Conservation (phyloP, 495 filamentous ascomycete species). For the Hamigera avellanea region DNA sequence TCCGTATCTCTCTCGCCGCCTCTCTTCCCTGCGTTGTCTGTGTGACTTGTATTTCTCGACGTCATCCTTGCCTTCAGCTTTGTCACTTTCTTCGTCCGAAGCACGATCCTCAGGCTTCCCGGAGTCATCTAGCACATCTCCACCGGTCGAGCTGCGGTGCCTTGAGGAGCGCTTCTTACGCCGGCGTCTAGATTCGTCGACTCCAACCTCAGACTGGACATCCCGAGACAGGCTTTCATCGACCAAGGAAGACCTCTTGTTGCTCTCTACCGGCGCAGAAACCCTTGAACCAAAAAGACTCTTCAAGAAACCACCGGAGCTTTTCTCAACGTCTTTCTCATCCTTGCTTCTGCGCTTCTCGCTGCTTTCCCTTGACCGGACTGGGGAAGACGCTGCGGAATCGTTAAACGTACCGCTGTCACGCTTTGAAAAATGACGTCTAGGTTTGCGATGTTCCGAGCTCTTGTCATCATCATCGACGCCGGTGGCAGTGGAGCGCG, state of each 20-base stretch:
- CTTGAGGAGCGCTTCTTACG: constrained; percentile 33
- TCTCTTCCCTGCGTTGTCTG: constrained; percentile 29
- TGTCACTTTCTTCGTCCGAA: constrained; percentile 15
- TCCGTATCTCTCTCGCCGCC: constrained; percentile 27
- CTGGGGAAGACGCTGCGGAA: constrained; percentile 21
- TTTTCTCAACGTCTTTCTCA: constrained; percentile 20
- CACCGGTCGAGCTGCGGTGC: constrained; percentile 24
- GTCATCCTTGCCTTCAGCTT: constrained; percentile 7
- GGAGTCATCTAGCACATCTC: constrained; percentile 14
- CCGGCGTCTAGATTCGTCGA: constrained; percentile 26
- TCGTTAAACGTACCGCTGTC: constrained; percentile 19
- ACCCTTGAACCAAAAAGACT: constrained; percentile 28
- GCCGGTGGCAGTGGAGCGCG: constrained; percentile 11
- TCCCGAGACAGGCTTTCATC: constrained; percentile 26
- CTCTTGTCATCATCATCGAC: constrained; percentile 6
- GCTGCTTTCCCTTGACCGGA: constrained; percentile 15
- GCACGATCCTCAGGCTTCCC: constrained; percentile 12
- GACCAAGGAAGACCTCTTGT: constrained; percentile 16
- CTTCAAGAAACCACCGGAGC: constrained; percentile 23
- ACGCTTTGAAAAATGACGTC: constrained; percentile 15
- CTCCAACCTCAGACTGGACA: constrained; percentile 25
- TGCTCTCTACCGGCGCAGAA: constrained; percentile 20
- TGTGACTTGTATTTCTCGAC: constrained; percentile 25
- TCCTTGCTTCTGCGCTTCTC: constrained; percentile 20
- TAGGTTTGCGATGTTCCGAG: constrained; percentile 11